These are phyloP conservation scores for Sarcodon sp. DNA, from an alignment of 768 basidiomycete species.

Conservation along the genomic window DNA sequence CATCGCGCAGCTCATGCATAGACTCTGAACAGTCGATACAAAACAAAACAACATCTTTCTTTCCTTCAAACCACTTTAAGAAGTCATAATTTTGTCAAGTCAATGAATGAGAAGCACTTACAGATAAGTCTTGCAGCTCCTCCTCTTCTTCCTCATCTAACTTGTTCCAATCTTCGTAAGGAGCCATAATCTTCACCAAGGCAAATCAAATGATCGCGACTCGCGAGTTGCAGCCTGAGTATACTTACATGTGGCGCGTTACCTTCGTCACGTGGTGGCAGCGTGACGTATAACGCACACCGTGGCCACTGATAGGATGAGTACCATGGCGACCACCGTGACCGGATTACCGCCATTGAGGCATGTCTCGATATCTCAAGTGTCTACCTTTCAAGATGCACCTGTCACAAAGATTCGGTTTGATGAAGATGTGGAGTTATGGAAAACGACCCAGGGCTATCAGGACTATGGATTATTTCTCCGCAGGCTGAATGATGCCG, in stretches of 20 bases:
- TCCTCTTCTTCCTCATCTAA: conserved; percentile 76
- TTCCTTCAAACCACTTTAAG: conserved; percentile 51
- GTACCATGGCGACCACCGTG: background rate
- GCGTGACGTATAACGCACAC: no score
- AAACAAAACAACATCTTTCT: conserved; percentile 85
- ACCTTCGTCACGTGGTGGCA: no score
- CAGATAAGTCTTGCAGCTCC: conserved; percentile 62
- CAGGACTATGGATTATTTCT: conserved; percentile 66
- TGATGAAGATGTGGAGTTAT: conserved; percentile 63
- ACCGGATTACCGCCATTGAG: conserved; percentile 17
- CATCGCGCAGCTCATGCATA: conserved; percentile 67
- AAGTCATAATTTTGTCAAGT: conserved; percentile 1
- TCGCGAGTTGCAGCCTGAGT: conserved; percentile 2
- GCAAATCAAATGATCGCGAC: background rate
- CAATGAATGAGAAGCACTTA: conserved; percentile 15
- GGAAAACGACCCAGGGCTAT: conserved; percentile 64
- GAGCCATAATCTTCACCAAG: conserved; percentile 31
- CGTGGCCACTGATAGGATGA: background rate
- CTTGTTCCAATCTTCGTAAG: conserved; percentile 73
- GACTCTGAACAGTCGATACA: conserved; percentile 89
- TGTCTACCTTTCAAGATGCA: conserved; percentile 6
- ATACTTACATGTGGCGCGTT: background rate
- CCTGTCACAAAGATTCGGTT: conserved; percentile 49
- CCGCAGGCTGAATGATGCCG: conserved; percentile 62
- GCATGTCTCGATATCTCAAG: conserved; percentile 14